phyloP scores from a whole-genome alignment of 2,329 filamentous ascomycete genomes.

The Epichloe amarillans region DNA sequence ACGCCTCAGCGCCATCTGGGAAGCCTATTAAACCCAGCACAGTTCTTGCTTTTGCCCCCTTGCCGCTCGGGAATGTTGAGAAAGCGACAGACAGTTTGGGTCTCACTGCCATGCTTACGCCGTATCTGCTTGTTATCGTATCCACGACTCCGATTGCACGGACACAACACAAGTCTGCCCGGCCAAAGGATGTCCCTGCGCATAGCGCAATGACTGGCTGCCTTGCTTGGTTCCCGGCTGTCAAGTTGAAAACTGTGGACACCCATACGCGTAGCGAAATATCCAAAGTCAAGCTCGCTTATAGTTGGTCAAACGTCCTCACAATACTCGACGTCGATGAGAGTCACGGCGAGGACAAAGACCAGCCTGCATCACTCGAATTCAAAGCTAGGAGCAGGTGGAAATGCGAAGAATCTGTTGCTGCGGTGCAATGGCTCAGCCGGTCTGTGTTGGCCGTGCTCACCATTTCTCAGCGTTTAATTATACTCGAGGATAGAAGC shows the following conservation, averaged over 20 bases:
- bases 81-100: conserved; percentile 78
- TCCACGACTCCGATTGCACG: conserved; percentile 94
- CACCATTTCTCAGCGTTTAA: conserved; percentile 84
- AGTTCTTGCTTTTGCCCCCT: conserved; percentile 77
- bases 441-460: conserved; percentile 82
- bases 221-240: conserved; percentile 92
- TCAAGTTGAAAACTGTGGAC: conserved; percentile 72
- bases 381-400: conserved; percentile 79
- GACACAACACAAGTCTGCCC: conserved; percentile 85
- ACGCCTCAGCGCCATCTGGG: conserved; percentile 45
- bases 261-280: conserved; percentile 51
- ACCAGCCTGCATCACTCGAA: conserved; percentile 63
- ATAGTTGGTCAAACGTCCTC: conserved; percentile 97
- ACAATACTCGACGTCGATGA: conserved; percentile 85
- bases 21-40: conserved; percentile 81
- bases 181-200: conserved; percentile 80
- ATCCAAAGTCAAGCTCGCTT: conserved; percentile 78
- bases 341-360: conserved; percentile 50
- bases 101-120: conserved; percentile 86
- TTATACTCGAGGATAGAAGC: conserved; percentile 79
- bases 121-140: conserved; percentile 89
- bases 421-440: conserved; percentile 92
- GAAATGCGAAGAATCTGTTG: conserved; percentile 90
- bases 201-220: conserved; percentile 91
- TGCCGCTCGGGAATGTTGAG: conserved; percentile 90